Base-by-base conservation (phyloP, 2,329 filamentous ascomycete species). In the Neopestalotiopsis sp. region DNA sequence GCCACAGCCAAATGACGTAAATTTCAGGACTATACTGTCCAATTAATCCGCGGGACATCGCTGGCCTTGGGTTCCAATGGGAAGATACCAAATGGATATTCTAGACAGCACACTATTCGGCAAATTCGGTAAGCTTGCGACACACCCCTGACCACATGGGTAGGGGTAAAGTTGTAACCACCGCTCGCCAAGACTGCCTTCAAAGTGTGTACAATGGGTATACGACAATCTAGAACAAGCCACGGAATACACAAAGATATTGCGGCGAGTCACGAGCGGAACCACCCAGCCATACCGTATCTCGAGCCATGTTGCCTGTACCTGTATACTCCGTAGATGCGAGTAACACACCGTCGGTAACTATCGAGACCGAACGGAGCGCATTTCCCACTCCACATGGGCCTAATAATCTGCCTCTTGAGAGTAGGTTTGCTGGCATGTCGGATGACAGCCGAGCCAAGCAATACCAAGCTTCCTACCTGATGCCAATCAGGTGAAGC, bases 1-100 rank as follows among this genome's bases (percentile, higher is more conserved):
- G 66, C 49, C 66, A 63, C 14, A n/a, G 12, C 57, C 59, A 63
- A 56, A 63, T 67, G 66, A 67, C 58, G 66, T 63, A 62, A 67
- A 67, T 56, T 67, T 63, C 65, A 67, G 65, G 65, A 67, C 30
- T 56, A 56, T 67, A 59, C 17, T n/a, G 28, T 45, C 34, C 65
- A 58, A 59, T 67, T 60, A 67, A 67, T 67, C 65, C 52, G 65
- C 42, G 65, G 56, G 49, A 2, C 59, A 66, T 45, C 62, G 34
- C 38, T 13, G 45, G 38, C 32, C 30, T 34, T 52, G 45, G 17
- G 45, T 52, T 52, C 45, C 45, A 52, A 52, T 52, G 20, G 17
- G 20, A 20, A 17, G 20, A 20, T 17, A 52, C 20, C 45, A 52
- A 20, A 52, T 52, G 45, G 45, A 52, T 52, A 52, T 52, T 17